Percentiles rank a stretch among this genome's conserved stretches.
Conservation (phyloP, 2,329 filamentous ascomycete species). For the Sphaerulina populicola region DNA sequence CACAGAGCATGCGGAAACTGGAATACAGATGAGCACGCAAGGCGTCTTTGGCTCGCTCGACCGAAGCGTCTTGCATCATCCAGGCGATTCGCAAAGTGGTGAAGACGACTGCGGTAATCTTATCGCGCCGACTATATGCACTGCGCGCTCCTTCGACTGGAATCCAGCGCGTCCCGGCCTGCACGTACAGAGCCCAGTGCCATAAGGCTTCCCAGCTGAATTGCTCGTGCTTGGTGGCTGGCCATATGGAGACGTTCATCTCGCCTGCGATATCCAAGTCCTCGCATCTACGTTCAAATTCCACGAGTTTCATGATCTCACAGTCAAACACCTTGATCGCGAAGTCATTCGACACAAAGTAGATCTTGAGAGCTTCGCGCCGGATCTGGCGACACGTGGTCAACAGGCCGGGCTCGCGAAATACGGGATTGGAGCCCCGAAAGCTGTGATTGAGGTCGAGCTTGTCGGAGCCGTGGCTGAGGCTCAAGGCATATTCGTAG, state of each 20-base stretch:
- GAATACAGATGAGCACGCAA: slow-evolving; percentile 5
- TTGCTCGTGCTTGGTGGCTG: not conserved
- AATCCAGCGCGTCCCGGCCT: slow-evolving; percentile 3
- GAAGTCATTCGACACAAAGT: slow-evolving; percentile 4
- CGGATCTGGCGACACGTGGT: slow-evolving; percentile 8
- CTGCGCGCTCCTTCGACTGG: not conserved
- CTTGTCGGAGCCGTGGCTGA: not conserved
- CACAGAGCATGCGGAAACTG: slow-evolving; percentile 7
- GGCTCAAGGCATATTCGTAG: slow-evolving; percentile 13
- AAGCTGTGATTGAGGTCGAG: slow-evolving; percentile 8
- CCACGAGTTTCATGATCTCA: not conserved
- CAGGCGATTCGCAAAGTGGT: slow-evolving; percentile 5
- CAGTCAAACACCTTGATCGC: slow-evolving; percentile 5
- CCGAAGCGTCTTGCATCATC: slow-evolving; percentile 8
- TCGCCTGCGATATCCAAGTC: not conserved
- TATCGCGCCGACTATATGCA: slow-evolving; percentile 1
- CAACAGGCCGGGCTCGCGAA: slow-evolving; percentile 6
- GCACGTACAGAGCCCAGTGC: slow-evolving; percentile 4
- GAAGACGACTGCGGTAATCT: slow-evolving; percentile 1
- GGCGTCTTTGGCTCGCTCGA: slow-evolving; percentile 1
- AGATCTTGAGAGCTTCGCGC: slow-evolving; percentile 7
- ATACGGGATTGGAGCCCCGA: slow-evolving; percentile 1
- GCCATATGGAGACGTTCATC: slow-evolving; percentile 6
- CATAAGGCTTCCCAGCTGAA: slow-evolving; percentile 1
- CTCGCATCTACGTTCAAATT: slow-evolving; percentile 1